Base-by-base conservation (phyloP, 2,329 filamentous ascomycete species). In the Tolypocladium ovalisporum region DNA sequence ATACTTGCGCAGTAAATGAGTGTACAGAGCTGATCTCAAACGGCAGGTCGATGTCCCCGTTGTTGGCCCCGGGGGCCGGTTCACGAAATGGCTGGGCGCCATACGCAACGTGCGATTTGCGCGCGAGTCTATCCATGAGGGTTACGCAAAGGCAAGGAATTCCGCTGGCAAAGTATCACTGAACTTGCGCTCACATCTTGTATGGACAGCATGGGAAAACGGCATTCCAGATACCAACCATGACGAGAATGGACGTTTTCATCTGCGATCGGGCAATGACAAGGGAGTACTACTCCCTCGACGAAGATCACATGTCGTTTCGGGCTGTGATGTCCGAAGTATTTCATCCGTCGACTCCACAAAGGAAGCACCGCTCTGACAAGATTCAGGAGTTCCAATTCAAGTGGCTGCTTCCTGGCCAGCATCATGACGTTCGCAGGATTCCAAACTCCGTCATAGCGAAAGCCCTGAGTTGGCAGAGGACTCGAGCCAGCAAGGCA, bases 171-270 rank as follows among this genome's bases (percentile, higher is more conserved):
- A 36, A 27, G 9, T 13, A 1, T 3, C 15, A 22, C n/a, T n/a
- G 29, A 4, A 49, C n/a, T 13, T 24, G 32, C 19, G 12, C 40
- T 51, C 32, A 37, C 27, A 8, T 17, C 2, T 10, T 22, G 7
- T 9, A 24, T 36, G 32, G 3, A 34, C 22, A 61, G 60, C 39
- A 61, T 40, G 52, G 58, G 12, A 37, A 58, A 27, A 47, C 24
- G 29, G 58, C 53, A 2, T 60, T 61, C 52, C 60, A 61, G 39
- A 60, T 61, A 40, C 60, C 60, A 1, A 61, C 60, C 36, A 57
- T 61, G 60, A 61, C 55, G 34, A 54, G 58, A 3, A 61, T 61
- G 60, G 60, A 61, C 37, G 53, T 60, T 22, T 61, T 61, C 22
- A 58, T 61, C 27, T 61, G 60, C 54, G 55, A 60, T 44, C 39